Evolutionary conservation across 2,329 filamentous ascomycete genomes (phyloP), one percentile per base, ranked within the genome.

Genomic region (Mycocentrospora acerina): DNA sequence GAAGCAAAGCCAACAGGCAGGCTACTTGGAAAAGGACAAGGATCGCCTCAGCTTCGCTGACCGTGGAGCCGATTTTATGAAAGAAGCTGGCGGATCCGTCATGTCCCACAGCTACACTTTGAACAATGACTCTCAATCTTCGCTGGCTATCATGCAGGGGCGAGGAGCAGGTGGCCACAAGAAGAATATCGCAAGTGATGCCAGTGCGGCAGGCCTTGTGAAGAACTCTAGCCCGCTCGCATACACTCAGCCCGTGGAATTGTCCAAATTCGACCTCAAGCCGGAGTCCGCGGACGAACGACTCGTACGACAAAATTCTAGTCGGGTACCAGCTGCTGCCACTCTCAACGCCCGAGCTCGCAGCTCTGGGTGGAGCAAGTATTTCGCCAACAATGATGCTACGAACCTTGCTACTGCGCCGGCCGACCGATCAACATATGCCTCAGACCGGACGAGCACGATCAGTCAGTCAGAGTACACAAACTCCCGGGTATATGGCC

Each of bases 281-380:
- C 59, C 65, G 9, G 55, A 64, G 35, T 55, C 61, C 18, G 47
- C 50, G 6, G 32, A 51, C 5, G 56, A 63, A 29, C 48, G 53
- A 51, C 64, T 64, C 13, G 48, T 64, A 22, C 65, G 68, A 13
- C 68, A 68, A 46, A 59, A 66, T 51, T 56, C 63, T 46, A 49
- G 59, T 14, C 67, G 49, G 44, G 37, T 38, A 25, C 50, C 54
- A 15, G 44, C 51, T 15, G 41, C 34, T 4, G 48, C 45, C 13
- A 53, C 59, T 24, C 29, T 46, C 10, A 48, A 45, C 29, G 49
- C 50, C 17, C 55, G 64, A 46, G 67, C 60, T 39, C 65, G 68
- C 14, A 87, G 83, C 58, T 88, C 85, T 9, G 85, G 85, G 31
- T 89, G 85, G 85, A 88, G 87, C 64, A 73, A 80, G 36, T 89